Base-by-base conservation (phyloP, 805 yeast species). In the Zygosaccharomyces siamensis region DNA sequence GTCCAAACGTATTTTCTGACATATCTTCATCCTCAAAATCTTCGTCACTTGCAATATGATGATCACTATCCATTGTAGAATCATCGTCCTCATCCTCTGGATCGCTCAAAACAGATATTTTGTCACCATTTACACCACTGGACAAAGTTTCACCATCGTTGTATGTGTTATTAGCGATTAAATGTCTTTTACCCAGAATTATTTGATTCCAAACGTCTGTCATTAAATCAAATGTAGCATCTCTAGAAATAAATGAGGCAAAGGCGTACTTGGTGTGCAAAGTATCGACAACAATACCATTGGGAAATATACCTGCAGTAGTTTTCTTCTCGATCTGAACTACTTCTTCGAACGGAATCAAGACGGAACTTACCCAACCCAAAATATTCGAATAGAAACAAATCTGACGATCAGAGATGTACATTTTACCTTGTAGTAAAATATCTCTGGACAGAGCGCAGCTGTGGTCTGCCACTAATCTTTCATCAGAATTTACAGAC, bases 391-490 rank as follows among this genome's bases (percentile, higher is more conserved):
- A 80, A 54, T 81, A 80, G 65, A 84, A 84, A 56, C 83, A 76
- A 14, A 84, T 63, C 56, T 73, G 75, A 47, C 72, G 69, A 48
- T 79, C 79, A 37, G 81, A 73, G 5, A 84, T 64, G 62, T 79
- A 84, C 60, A 84, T 59, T 52, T 78, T 74, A 14, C 90, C 90
- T 53, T 84, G 90, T 14, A 82, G 72, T 28, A 84, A 65, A 35
- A 84, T 80, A 55, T 84, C 89, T 46, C 77, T 73, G 16, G 82
- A 80, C 27, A 77, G 69, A 0, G 89, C 89, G 68, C 89, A 83
- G 16, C 80, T 74, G 57, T 70, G 79, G 53, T 82, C 88, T 24
- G 76, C 80, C 36, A 83, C 70, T n/a, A 83, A 69, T 27, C 72
- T 64, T 56, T 84, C 90, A 24, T 60, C 63, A 0, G 65, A 48